Conservation (phyloP, 768 basidiomycete genomes). For the Lactifluus subvellereus region DNA sequence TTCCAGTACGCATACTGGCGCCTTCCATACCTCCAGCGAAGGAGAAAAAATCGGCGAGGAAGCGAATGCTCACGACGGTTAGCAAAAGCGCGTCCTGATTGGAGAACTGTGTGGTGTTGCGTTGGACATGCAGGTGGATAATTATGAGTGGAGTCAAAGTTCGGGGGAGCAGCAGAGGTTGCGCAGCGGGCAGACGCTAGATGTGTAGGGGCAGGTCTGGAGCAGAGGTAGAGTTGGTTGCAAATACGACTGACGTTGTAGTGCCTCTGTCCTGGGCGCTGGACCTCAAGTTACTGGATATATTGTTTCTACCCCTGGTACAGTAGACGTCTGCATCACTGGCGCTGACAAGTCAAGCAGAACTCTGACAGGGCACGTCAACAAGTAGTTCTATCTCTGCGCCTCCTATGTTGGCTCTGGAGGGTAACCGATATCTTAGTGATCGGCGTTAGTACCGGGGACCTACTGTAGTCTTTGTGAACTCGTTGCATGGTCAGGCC, state of each 20-base stretch:
- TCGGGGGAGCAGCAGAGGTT: conserved; percentile 44
- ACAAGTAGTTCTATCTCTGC: too few species aligned
- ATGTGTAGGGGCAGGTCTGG: background rate
- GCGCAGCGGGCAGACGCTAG: background rate
- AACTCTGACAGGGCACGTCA: too few species aligned
- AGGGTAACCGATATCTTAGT: too few species aligned
- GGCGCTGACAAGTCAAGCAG: too few species aligned
- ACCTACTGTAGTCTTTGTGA: too few species aligned
- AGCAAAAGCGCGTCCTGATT: conserved; percentile 38
- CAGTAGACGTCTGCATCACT: too few species aligned
- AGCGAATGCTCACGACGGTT: conserved; percentile 29
- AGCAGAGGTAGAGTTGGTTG: background rate
- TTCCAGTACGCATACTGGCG: conserved; percentile 29
- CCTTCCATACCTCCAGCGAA: conserved; percentile 22
- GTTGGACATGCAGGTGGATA: conserved; percentile 61
- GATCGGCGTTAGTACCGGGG: too few species aligned
- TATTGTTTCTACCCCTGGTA: too few species aligned
- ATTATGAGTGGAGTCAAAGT: conserved; percentile 61
- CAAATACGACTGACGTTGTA: background rate
- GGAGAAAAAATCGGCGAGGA: conserved; percentile 25
- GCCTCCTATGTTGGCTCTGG: too few species aligned
- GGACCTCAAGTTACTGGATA: too few species aligned
- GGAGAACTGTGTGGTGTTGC: conserved; percentile 67
- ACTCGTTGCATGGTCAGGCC: too few species aligned
- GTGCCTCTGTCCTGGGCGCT: background rate